Evolutionary conservation across 2,329 filamentous ascomycete genomes (phyloP), one percentile per base, ranked within the genome.

Genomic region (Clathrospora elynae): DNA sequence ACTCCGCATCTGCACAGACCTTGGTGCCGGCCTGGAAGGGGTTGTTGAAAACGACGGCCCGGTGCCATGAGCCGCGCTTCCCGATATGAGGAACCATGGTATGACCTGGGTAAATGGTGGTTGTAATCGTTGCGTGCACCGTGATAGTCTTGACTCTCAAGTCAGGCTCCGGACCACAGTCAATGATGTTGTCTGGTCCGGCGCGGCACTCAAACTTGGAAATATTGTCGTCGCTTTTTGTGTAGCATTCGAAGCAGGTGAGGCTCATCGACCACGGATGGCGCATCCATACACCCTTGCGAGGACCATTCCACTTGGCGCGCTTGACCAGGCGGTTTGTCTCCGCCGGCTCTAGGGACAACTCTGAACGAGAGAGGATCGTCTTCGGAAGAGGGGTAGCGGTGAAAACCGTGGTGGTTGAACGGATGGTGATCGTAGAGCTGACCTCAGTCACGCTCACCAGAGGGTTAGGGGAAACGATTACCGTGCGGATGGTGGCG

Each of bases 161-260:
- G 6, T n/a, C 11, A 23, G 46, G 46, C 18, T 7, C 11, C 6
- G 16, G n/a, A 12, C 46, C 46, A 16, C 51, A 58, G 23, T 48
- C 14, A 10, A 46, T 23, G 2, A 23, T 39, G 10, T 35, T 23
- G 1, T 38, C 34, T 1, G 35, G 35, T 9, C 55, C 52, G 17
- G 31, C 39, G 8, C 46, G 36, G 34, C 62, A 66, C n/a, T 55
- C 38, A 9, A 62, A 57, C 6, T 55, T 36, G 7, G 9, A 5
- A 12, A 19, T 44, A 14, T 55, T 22, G 6, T 46, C 17, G 3
- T 32, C 7, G 8, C 53, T 39, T 19, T 51, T 49, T 10, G 46
- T 36, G 40, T 53, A 66, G 46, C 64, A 67, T 6, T 51, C 38
- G 40, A 56, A 66, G 41, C 62, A 67, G 3, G 57, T 19, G 16